These are phyloP conservation scores for Aspergillus sp. DNA, from an alignment of 2,329 filamentous ascomycete genomes.

Conservation along the genomic window DNA sequence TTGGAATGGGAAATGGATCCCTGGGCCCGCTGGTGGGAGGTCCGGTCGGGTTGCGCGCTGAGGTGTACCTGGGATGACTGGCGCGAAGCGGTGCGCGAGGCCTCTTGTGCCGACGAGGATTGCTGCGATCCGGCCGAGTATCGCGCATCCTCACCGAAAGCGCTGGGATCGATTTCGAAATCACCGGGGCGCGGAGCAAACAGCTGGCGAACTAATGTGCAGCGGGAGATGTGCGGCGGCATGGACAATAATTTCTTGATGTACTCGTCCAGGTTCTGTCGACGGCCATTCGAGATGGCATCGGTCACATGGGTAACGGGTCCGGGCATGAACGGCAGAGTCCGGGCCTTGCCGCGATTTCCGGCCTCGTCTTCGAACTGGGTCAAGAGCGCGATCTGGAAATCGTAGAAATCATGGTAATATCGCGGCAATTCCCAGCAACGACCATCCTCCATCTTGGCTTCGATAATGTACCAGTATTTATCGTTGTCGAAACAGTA, in stretches of 20 bases:
- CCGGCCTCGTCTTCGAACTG: constrained; percentile 89
- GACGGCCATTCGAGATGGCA: constrained; percentile 84
- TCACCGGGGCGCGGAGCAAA: constrained; percentile 87
- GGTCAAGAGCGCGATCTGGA: constrained; percentile 90
- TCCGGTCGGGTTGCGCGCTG: constrained; percentile 41
- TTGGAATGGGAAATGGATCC: constrained; percentile 24
- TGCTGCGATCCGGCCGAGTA: constrained; percentile 64
- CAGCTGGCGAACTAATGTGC: constrained; percentile 78
- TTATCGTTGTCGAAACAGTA: constrained; percentile 97
- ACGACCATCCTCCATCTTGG: constrained; percentile 78
- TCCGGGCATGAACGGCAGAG: constrained; percentile 93
- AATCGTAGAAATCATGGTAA: constrained; percentile 98
- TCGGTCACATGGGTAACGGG: constrained; percentile 98
- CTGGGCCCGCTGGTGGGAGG: constrained; percentile 36
- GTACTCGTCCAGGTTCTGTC: constrained; percentile 90
- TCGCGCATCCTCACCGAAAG: constrained; percentile 62
- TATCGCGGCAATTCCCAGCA: constrained; percentile 91
- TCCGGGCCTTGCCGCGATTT: constrained; percentile 72
- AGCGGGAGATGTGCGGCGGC: constrained; percentile 75
- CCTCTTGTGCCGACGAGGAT: constrained; percentile 56
- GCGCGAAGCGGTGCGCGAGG: constrained; percentile 53
- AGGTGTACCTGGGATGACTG: constrained; percentile 61
- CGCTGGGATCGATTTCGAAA: constrained; percentile 77
- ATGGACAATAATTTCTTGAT: constrained; percentile 84
- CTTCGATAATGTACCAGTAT: constrained; percentile 98